These are phyloP conservation scores for Russula sp. DNA, from an alignment of 768 basidiomycete species.

Conservation along the genomic window DNA sequence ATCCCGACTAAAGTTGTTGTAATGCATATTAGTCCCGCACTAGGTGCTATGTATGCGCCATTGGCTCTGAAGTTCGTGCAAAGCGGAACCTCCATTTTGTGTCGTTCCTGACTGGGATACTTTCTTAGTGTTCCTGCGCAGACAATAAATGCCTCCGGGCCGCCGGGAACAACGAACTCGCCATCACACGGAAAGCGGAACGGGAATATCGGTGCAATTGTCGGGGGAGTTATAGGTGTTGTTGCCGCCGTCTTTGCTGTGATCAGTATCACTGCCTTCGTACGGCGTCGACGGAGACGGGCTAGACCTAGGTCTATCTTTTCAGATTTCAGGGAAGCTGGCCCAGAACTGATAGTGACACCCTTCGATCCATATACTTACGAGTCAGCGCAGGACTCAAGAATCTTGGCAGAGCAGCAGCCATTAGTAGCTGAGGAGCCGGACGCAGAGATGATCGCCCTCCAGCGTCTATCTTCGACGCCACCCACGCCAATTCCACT, in stretches of 20 bases:
- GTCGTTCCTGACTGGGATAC: neutral
- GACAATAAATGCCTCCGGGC: neutral
- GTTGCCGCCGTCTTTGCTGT: constrained; percentile 4
- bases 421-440: neutral
- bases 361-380: constrained; percentile 1
- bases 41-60: constrained; percentile 32
- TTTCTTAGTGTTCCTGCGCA: constrained; percentile 6
- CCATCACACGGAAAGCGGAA: neutral
- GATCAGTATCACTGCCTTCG: neutral
- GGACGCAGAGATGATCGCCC: neutral
- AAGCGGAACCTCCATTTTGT: neutral
- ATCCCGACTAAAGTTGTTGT: neutral
- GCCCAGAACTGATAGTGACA: neutral
- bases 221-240: constrained; percentile 25
- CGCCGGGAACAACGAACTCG: neutral
- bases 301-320: neutral
- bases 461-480: neutral
- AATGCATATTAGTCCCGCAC: constrained; percentile 27
- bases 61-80: constrained; percentile 31
- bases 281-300: constrained; percentile 18
- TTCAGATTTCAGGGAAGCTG: neutral
- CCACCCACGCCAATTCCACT: neutral
- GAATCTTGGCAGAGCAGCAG: neutral
- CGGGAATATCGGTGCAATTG: constrained; percentile 17
- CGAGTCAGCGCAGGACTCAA: neutral